Evolutionary conservation across 169 alveolate species (phyloP).

Genomic region (Plasmodium gallinaceum): DNA sequence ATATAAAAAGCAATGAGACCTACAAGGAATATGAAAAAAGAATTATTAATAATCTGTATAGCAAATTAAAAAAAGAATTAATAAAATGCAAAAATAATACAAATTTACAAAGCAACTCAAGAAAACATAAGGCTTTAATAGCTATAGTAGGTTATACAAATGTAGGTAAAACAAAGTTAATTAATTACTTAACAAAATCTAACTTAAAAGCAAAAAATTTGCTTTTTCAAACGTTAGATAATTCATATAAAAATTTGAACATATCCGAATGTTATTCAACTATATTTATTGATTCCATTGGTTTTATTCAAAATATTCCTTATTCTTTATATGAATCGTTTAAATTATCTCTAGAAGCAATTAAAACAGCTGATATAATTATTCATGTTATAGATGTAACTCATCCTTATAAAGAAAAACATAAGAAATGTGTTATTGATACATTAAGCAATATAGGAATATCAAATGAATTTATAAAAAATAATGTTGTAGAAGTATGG

Average conservation of each 20-base stretch:
- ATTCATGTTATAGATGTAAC: conserved; percentile 89
- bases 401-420: conserved; percentile 85
- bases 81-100: conserved; percentile 81
- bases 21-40: conserved; percentile 78
- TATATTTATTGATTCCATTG: conserved; percentile 91
- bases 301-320: conserved; percentile 93
- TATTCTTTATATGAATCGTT: conserved; percentile 90
- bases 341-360: conserved; percentile 89
- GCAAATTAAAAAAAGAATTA: conserved; percentile 84
- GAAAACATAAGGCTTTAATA: conserved; percentile 80
- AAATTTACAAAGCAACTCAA: conserved; percentile 56
- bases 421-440: conserved; percentile 86
- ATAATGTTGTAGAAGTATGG: conserved; percentile 92
- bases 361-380: conserved; percentile 89
- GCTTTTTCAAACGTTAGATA: conserved; percentile 88
- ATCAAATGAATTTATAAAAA: conserved; percentile 80
- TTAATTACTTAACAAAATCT: conserved; percentile 88
- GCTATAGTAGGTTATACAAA: conserved; percentile 94
- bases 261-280: conserved; percentile 86
- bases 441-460: conserved; percentile 89
- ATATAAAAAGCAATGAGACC: conserved; percentile 87
- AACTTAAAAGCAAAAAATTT: conserved; percentile 87
- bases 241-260: conserved; percentile 74
- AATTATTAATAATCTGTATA: conserved; percentile 85
- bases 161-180: conserved; percentile 93